Conservation (phyloP, 257 asterid genomes). For the Petrea volubilis region DNA sequence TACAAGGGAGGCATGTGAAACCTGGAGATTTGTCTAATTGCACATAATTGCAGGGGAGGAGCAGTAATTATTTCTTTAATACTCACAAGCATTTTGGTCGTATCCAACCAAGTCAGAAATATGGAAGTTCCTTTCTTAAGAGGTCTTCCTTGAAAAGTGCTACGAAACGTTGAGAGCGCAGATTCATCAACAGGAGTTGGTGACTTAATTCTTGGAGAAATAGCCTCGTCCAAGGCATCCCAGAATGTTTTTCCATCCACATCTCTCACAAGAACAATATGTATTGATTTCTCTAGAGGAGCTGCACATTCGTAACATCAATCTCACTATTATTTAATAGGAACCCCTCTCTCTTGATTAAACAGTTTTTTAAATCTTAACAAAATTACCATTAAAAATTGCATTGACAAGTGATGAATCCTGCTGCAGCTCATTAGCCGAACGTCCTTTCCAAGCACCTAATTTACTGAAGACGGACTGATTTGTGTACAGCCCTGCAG, state of each 20-base stretch:
- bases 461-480: slow-evolving; percentile 50
- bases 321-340: background rate
- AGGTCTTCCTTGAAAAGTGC: slow-evolving; percentile 66
- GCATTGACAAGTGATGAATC: slow-evolving; percentile 61
- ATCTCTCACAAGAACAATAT: slow-evolving; percentile 78
- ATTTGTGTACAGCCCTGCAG: slow-evolving; percentile 73
- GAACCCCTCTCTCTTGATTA: background rate
- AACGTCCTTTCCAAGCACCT: slow-evolving; percentile 66
- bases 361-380: no score
- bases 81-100: slow-evolving; percentile 78
- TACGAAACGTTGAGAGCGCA: slow-evolving; percentile 72
- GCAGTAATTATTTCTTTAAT: background rate
- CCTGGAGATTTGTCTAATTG: no score
- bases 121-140: slow-evolving; percentile 79
- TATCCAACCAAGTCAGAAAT: slow-evolving; percentile 86
- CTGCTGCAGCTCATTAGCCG: slow-evolving; percentile 53
- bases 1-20: no score
- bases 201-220: slow-evolving; percentile 74
- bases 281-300: slow-evolving; percentile 76
- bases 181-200: slow-evolving; percentile 56
- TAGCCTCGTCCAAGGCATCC: slow-evolving; percentile 89
- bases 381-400: slow-evolving; percentile 67
- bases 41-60: no score
- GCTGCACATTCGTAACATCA: slow-evolving; percentile 53
- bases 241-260: slow-evolving; percentile 91